Evolutionary conservation across 345 rosid genomes (phyloP), one percentile per base, ranked within the genome.

Genomic region (Sapria himalayana): DNA sequence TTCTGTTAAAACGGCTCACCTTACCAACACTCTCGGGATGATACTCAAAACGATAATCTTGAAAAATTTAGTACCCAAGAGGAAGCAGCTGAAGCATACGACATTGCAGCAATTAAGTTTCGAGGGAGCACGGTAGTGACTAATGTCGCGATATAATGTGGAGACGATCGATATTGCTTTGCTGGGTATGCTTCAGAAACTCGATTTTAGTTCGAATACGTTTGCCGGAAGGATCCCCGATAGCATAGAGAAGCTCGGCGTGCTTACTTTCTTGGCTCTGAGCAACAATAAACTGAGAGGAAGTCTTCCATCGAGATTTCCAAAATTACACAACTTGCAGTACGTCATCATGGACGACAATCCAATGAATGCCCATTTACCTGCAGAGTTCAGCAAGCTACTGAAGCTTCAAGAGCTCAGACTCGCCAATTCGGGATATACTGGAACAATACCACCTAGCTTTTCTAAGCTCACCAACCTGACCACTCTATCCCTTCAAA

Each of bases 291-390:
- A 40, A 21, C 59, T 85, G 8, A 67, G 52, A 20, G 93, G 96
- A 2, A 29, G 48, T 23, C 54, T 80, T 14, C 93, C 93, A 1
- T 50, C 51, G 21, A 80, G 80, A 41, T 21, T 85, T 47, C 43
- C 53, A 1, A 80, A 72, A 37, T 61, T 85, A 9, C 64, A 66
- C 46, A 66, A 52, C 40, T 63, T 85, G 37, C 91, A 85, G 52
- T 85, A 74, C 64, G 70, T 85, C 39, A 63, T 85, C 35, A 74
- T 85, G 93, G 96, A 80, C 46, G 75, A 74, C 29, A 85, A 85
- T 50, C 91, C 85, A 15, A 71, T 85, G 78, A 54, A 43, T 54
- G 49, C 53, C 4, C 52, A 81, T 23, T 53, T 85, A 12, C 96
- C 96, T 0, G 32, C n/a, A 1, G 85, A 69, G 46, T 45, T 80